A percentile compares a stretch with the other conserved stretches of the same genome.
Evolutionary conservation across 805 yeast species (phyloP).

Genomic region (Lipomyces kockii): DNA sequence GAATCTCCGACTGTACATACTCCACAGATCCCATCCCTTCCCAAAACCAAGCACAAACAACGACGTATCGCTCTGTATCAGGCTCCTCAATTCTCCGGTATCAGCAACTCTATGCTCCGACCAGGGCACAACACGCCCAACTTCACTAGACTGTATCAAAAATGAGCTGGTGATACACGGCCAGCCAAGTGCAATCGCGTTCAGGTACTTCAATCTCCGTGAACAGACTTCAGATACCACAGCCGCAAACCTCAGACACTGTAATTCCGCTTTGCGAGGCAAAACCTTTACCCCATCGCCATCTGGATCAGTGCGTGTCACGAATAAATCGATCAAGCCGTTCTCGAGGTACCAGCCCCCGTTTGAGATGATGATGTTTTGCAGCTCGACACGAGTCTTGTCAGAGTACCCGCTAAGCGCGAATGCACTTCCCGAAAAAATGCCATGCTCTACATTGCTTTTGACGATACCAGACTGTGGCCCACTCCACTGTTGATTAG

Average conservation of each 20-base stretch:
- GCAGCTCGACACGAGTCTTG: conserved; percentile 9
- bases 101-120: conserved; percentile 10
- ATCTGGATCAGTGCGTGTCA: background rate
- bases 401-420: conserved; percentile 19
- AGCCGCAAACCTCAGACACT: conserved; percentile 22
- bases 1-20: conserved; percentile 12
- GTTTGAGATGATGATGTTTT: conserved; percentile 10
- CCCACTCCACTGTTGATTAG: background rate
- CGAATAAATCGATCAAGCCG: conserved; percentile 27
- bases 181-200: conserved; percentile 36
- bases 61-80: background rate
- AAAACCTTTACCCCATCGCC: conserved; percentile 1
- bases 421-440: conserved; percentile 26
- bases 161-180: conserved; percentile 35
- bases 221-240: conserved; percentile 24
- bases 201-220: conserved; percentile 29
- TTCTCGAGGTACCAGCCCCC: conserved; percentile 30
- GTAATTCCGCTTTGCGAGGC: conserved; percentile 4
- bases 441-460: background rate
- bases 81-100: background rate
- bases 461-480: background rate
- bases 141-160: conserved; percentile 14
- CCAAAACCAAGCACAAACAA: conserved; percentile 13
- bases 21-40: conserved; percentile 14
- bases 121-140: conserved; percentile 27